A percentile compares a stretch with the other conserved stretches of the same genome.
Conservation (phyloP, 2,329 filamentous ascomycete species). For the Oidium heveae region DNA sequence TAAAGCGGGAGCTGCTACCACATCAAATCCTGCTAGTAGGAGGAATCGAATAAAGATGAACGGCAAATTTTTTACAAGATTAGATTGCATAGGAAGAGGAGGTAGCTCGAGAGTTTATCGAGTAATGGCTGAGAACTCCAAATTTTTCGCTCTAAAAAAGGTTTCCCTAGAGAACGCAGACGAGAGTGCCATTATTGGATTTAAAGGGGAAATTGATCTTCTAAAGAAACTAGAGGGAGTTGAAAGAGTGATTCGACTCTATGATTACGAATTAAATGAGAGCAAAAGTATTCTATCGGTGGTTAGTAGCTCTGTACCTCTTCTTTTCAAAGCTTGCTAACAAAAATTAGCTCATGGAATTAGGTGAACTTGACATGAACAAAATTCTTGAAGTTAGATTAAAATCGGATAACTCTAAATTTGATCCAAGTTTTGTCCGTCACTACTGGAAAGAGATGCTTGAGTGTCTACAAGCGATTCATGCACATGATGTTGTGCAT, state of each 20-base stretch:
- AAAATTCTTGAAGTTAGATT: conserved; percentile 53
- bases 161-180: conserved; percentile 82
- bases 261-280: conserved; percentile 81
- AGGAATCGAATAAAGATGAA: conserved; percentile 72
- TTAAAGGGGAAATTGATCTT: conserved; percentile 86
- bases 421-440: conserved; percentile 81
- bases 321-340: conserved; percentile 5
- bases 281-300: conserved; percentile 75
- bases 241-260: conserved; percentile 71
- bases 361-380: conserved; percentile 82
- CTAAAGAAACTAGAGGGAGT: conserved; percentile 60
- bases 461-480: conserved; percentile 74
- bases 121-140: conserved; percentile 91
- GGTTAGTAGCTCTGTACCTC: conserved; percentile 23
- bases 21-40: conserved; percentile 41
- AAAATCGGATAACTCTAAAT: conserved; percentile 44
- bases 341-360: conserved; percentile 59
- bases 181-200: conserved; percentile 58
- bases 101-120: conserved; percentile 88
- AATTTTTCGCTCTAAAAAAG: conserved; percentile 79
- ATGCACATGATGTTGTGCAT: conserved; percentile 79
- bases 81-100: conserved; percentile 76
- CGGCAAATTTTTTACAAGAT: conserved; percentile 66
- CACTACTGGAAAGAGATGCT: conserved; percentile 99
- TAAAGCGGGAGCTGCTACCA: conserved; percentile 53